These are phyloP conservation scores for Parastagonospora nodorum DNA, from an alignment of 2,329 filamentous ascomycete species.

Conservation along the genomic window DNA sequence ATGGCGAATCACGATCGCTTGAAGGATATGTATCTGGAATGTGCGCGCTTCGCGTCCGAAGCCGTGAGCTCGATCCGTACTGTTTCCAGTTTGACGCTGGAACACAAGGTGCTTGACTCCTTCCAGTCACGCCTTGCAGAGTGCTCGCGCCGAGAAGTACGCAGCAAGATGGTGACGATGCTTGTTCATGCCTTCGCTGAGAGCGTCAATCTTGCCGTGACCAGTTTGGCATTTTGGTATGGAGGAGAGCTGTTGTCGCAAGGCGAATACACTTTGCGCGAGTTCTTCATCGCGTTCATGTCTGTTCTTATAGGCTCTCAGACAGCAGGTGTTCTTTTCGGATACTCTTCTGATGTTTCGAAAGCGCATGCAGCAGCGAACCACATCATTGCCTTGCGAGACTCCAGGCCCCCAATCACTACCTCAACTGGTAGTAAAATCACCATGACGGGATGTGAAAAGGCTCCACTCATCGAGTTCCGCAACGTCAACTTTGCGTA, in stretches of 20 bases:
- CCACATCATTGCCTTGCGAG: no score
- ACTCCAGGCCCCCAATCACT: no score
- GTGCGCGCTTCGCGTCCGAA: conserved; percentile 89
- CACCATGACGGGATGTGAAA: no score
- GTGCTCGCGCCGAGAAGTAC: conserved; percentile 79
- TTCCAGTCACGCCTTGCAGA: conserved; percentile 78
- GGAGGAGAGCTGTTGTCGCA: conserved; percentile 38
- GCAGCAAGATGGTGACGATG: conserved; percentile 82
- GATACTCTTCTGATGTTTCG: conserved; percentile 94
- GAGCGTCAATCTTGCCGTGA: no score
- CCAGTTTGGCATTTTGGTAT: conserved; percentile 49
- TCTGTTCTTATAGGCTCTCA: conserved; percentile 90
- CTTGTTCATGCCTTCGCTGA: conserved; percentile 43
- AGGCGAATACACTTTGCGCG: conserved; percentile 69
- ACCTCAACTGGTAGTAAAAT: no score
- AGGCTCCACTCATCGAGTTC: no score
- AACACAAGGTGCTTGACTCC: conserved; percentile 74
- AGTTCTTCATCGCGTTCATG: conserved; percentile 92
- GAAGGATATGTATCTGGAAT: conserved; percentile 76
- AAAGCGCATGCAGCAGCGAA: conserved; percentile 86
- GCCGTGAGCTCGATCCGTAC: conserved; percentile 93
- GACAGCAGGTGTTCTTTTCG: conserved; percentile 89
- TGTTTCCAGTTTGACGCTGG: conserved; percentile 86
- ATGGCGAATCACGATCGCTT: conserved; percentile 78
- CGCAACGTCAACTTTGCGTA: conserved; percentile 1